Evolutionary conservation across 257 asterid species (phyloP).

Genomic region (Echium plantagineum): DNA sequence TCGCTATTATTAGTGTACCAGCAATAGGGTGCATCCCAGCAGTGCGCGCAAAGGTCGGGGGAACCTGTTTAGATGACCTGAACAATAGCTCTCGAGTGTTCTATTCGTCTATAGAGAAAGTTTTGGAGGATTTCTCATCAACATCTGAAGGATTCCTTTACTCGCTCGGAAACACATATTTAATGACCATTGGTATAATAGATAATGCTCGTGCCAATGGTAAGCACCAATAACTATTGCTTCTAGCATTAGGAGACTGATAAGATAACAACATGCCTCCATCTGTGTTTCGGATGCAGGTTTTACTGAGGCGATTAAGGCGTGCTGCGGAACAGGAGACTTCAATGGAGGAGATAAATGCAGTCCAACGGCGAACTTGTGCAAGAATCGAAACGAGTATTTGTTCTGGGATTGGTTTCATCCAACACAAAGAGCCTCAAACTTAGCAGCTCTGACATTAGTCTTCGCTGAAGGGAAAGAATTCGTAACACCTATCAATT

Average conservation of each 20-base stretch:
- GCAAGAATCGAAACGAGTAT: conserved; percentile 23
- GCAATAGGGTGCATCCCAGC: conserved; percentile 43
- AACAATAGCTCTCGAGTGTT: conserved; percentile 30
- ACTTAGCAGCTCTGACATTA: conserved; percentile 25
- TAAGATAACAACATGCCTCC: neutral
- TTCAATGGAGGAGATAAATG: conserved; percentile 27
- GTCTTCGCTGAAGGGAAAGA: conserved; percentile 10
- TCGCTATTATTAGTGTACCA: conserved; percentile 36
- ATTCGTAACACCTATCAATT: conserved; percentile 21
- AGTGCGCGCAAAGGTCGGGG: conserved; percentile 16
- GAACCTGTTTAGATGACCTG: conserved; percentile 19
- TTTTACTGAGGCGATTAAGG: conserved; percentile 23
- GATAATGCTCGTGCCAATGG: conserved; percentile 15
- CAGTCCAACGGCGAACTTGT: conserved; percentile 23
- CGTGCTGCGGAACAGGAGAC: conserved; percentile 49
- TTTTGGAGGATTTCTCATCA: conserved; percentile 25
- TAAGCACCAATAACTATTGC: neutral
- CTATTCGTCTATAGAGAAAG: conserved; percentile 18
- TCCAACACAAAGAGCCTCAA: conserved; percentile 39
- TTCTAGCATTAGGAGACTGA: neutral
- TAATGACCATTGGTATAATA: conserved; percentile 33
- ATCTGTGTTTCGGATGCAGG: conserved; percentile 1
- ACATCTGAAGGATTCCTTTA: conserved; percentile 29
- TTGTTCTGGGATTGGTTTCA: conserved; percentile 53
- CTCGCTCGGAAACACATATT: conserved; percentile 38